Evolutionary conservation across 2,329 filamentous ascomycete species (phyloP).

Genomic region (Epichloe sibirici): DNA sequence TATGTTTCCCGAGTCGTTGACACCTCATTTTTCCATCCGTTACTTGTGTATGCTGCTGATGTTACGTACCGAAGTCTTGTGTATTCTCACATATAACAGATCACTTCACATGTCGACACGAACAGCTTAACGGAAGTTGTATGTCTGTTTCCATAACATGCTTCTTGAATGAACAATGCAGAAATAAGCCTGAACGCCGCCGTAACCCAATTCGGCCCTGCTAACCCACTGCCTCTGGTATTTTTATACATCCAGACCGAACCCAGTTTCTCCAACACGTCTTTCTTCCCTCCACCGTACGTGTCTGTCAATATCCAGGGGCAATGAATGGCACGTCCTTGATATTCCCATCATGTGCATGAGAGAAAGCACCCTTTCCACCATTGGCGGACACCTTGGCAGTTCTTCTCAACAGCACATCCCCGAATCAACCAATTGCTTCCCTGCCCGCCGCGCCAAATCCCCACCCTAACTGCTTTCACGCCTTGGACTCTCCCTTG

Average conservation of each 20-base stretch:
- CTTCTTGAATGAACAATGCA: constrained; percentile 7
- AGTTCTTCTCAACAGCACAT: background rate
- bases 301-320: background rate
- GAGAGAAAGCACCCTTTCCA: background rate
- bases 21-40: too few species aligned
- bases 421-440: background rate
- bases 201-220: constrained; percentile 20
- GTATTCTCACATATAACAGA: too few species aligned
- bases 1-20: too few species aligned
- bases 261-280: constrained; percentile 1
- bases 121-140: background rate
- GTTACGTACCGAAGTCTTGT: too few species aligned
- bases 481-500: constrained; percentile 24
- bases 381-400: background rate
- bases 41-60: too few species aligned
- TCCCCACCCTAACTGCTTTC: background rate
- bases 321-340: too few species aligned
- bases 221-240: constrained; percentile 20
- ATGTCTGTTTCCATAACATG: background rate
- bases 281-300: background rate
- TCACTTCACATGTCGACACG: background rate
- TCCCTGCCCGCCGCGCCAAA: background rate
- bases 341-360: background rate
- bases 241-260: constrained; percentile 23
- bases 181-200: constrained; percentile 27